Conservation (phyloP, 2,329 filamentous ascomycete species). For the Lecanicillium sp. region DNA sequence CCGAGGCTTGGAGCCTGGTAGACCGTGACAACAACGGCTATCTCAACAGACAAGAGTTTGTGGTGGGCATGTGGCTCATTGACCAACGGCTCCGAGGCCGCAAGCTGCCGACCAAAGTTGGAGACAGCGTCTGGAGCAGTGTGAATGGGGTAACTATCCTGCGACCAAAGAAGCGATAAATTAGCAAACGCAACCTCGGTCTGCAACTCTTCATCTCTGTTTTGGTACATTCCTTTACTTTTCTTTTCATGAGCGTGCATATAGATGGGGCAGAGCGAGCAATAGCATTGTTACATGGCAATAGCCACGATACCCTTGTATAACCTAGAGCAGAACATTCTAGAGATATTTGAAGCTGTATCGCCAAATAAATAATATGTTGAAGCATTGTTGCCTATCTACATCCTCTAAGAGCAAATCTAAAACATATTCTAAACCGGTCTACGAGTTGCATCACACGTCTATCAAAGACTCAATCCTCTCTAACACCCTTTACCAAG, state of each 20-base stretch:
- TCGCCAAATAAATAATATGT: not conserved
- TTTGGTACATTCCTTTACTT: too few species aligned
- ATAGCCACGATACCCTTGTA: too few species aligned
- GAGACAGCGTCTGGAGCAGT: conserved; percentile 70
- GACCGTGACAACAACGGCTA: conserved; percentile 47
- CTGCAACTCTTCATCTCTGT: not conserved
- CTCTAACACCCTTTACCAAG: conserved; percentile 36
- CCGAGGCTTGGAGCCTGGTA: conserved; percentile 71
- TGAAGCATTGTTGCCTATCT: conserved; percentile 7
- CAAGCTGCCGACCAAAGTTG: conserved; percentile 65
- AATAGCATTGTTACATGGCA: too few species aligned
- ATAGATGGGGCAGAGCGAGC: too few species aligned
- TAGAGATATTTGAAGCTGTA: not conserved
- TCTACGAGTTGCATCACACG: too few species aligned
- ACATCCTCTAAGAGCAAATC: too few species aligned
- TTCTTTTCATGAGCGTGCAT: too few species aligned
- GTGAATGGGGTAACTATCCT: conserved; percentile 40
- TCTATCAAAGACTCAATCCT: too few species aligned
- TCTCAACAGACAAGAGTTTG: conserved; percentile 63
- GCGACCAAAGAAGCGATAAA: conserved; percentile 11
- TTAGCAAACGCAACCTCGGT: conserved; percentile 1
- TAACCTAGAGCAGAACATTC: too few species aligned
- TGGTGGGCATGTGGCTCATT: conserved; percentile 76
- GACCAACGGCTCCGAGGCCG: conserved; percentile 73
- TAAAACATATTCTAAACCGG: too few species aligned